A percentile compares a stretch with the other conserved stretches of the same genome.
Evolutionary conservation across 2,329 filamentous ascomycete genomes (phyloP).

Genomic region (Clonostachys rhizophaga): DNA sequence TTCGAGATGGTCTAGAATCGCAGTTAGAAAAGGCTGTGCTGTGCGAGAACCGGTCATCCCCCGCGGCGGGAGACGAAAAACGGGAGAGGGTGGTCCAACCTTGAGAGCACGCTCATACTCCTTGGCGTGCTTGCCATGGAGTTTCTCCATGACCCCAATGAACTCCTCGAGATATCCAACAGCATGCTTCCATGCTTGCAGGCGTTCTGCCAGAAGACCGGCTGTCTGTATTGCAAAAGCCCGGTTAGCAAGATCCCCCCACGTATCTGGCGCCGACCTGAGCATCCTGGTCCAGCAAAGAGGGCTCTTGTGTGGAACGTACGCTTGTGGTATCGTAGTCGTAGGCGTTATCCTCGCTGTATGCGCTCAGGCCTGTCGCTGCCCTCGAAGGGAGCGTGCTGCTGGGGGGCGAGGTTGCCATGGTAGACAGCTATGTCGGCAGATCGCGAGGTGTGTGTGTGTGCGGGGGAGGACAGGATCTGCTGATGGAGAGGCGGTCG

Average conservation of each 20-base stretch:
- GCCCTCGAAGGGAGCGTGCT: slow-evolving; percentile 38
- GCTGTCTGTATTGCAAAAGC: slow-evolving; percentile 49
- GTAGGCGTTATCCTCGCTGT: slow-evolving; percentile 54
- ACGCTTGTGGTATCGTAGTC: slow-evolving; percentile 55
- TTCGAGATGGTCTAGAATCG: slow-evolving; percentile 68
- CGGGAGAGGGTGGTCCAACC: slow-evolving; percentile 26
- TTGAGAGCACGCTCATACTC: slow-evolving; percentile 95
- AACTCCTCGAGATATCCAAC: slow-evolving; percentile 91
- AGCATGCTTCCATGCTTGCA: slow-evolving; percentile 95
- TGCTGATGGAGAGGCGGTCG: too few species aligned
- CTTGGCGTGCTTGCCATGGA: slow-evolving; percentile 79
- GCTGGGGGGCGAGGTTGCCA: slow-evolving; percentile 19
- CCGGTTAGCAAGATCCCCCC: too few species aligned
- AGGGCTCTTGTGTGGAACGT: slow-evolving; percentile 17
- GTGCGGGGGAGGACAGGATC: too few species aligned
- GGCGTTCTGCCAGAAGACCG: slow-evolving; percentile 77
- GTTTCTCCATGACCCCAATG: slow-evolving; percentile 77
- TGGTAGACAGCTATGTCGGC: neutral
- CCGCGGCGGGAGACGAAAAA: neutral
- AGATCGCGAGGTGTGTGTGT: neutral
- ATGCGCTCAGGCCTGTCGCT: slow-evolving; percentile 35
- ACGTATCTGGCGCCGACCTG: too few species aligned
- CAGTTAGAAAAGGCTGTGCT: neutral
- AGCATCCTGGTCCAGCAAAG: neutral
- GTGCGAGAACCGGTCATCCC: neutral